Conservation (phyloP, 345 rosid genomes). For the Eutrema yunnanense region DNA sequence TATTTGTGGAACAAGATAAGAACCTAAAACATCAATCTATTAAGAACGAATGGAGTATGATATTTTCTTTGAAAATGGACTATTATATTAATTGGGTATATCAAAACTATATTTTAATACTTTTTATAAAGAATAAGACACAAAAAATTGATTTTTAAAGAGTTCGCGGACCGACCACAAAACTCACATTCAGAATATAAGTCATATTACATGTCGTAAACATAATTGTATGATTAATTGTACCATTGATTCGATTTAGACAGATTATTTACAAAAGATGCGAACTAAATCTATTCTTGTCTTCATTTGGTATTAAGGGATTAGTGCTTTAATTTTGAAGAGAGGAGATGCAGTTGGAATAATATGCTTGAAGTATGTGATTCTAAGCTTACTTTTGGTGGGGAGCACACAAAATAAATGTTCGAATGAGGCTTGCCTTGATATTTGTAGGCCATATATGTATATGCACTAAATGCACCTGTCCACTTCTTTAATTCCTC, state of each 20-base stretch:
- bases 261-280: background rate
- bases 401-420: background rate
- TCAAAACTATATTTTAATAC: too few species aligned
- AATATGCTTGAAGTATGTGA: slow-evolving; percentile 21
- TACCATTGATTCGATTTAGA: background rate
- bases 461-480: slow-evolving; percentile 18
- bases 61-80: too few species aligned
- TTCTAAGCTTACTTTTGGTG: slow-evolving; percentile 12
- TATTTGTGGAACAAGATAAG: too few species aligned
- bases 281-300: background rate
- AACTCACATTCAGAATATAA: too few species aligned
- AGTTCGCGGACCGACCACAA: too few species aligned
- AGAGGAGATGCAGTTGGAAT: background rate
- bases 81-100: too few species aligned
- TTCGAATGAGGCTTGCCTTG: background rate
- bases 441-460: slow-evolving; percentile 16
- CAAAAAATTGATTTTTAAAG: too few species aligned
- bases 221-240: too few species aligned
- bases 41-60: too few species aligned
- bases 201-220: too few species aligned
- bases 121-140: too few species aligned
- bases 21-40: too few species aligned
- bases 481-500: slow-evolving; percentile 19
- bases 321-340: background rate
- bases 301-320: background rate